phyloP scores from a whole-genome alignment of 805 yeast genomes.

The Yarrowia bubula region DNA sequence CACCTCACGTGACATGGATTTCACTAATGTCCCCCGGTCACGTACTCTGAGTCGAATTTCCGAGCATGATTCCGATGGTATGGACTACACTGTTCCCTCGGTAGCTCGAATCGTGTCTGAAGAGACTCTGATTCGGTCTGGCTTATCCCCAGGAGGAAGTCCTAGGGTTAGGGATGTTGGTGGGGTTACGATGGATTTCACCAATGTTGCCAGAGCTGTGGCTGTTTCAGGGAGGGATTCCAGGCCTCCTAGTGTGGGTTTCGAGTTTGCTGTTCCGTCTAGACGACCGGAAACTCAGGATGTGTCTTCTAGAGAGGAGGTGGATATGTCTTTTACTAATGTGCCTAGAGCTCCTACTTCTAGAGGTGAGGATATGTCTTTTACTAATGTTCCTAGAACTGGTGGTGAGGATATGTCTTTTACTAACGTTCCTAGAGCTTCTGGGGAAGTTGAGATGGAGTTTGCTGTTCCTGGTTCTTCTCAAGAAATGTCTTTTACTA shows the following conservation, averaged over 20 bases:
- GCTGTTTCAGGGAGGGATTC: too few species aligned
- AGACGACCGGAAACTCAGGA: too few species aligned
- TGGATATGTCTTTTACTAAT: not conserved
- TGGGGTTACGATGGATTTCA: not conserved
- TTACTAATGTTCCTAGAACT: not conserved
- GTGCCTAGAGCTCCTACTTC: not conserved
- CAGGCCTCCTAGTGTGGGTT: too few species aligned
- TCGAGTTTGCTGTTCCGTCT: too few species aligned
- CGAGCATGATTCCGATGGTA: not conserved
- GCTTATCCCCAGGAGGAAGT: conserved; percentile 15
- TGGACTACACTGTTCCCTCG: conserved; percentile 5
- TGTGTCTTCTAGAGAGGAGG: too few species aligned
- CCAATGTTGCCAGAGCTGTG: not conserved
- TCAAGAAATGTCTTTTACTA: not conserved
- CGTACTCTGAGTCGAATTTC: conserved; percentile 4
- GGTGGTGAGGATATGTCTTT: not conserved
- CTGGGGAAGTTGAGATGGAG: not conserved
- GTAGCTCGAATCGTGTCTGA: conserved; percentile 9
- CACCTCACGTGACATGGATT: not conserved
- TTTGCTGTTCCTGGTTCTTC: too few species aligned
- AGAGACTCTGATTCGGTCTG: not conserved
- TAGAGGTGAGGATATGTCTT: not conserved
- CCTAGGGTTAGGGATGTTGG: not conserved
- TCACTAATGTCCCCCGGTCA: not conserved
- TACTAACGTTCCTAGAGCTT: conserved; percentile 1